Evolutionary conservation across 257 asterid genomes (phyloP), one percentile per base, ranked within the genome.

Genomic region (Lavandula angustifolia): DNA sequence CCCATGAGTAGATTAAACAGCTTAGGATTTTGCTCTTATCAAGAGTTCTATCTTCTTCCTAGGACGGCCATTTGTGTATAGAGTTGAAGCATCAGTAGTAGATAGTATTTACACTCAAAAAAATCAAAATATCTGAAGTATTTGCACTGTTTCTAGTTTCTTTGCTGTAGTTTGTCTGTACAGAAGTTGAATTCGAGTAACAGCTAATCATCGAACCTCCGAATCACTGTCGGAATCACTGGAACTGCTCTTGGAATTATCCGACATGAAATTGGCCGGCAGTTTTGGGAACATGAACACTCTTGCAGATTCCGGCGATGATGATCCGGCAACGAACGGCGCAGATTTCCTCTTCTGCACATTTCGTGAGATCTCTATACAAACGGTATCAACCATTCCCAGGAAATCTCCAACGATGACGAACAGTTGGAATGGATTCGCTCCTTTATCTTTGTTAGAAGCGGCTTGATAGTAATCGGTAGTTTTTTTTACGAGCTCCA

Each of bases 361-460:
- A 61, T 84, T 79, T 70, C 85, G 79, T 5, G 96, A 77, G 40
- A 90, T 88, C 3, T 87, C 98, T 46, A 88, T 59, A 71, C 99
- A 91, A 43, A 79, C 95, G 59, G 78, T 75, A 79, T 94, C 99
- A 52, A 90, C 98, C 98, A 94, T 84, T 56, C 75, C 80, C 27
- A 87, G 78, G 58, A 94, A 94, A 78, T 94, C 99, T 35, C 70
- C 80, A 7, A 90, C 85, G 3, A 90, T 86, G 0, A 82, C 68
- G 40, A 87, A 90, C 34, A 94, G 69, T 37, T 81, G 95, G 43
- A 94, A 69, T 0, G 79, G 78, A 59, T 86, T 75, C 70, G 75
- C 68, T 13, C 83, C 80, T 56, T 22, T 22, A 22, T 22, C 27
- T 22, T 73, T 88, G 7, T 84, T 80, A 0, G 84, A 76, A 63